phyloP scores from a whole-genome alignment of 1,284 basidiomycete genomes.

The Trichosporon sp. region DNA sequence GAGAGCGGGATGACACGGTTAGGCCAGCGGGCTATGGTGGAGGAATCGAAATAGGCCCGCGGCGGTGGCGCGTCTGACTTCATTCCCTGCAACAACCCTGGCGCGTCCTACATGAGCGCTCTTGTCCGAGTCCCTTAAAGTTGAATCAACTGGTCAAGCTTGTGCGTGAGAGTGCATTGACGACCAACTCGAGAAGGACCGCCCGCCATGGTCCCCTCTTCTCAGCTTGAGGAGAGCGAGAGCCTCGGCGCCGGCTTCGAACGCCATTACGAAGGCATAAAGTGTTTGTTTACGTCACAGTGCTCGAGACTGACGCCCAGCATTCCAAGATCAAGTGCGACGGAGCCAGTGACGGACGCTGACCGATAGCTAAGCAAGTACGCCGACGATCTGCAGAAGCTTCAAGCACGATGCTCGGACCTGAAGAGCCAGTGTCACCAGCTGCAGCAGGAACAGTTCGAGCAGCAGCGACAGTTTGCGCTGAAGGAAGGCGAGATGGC shows the following conservation, averaged over 20 bases:
- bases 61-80: not conserved
- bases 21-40: not conserved
- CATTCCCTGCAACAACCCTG: not conserved
- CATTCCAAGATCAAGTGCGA: conserved; percentile 10
- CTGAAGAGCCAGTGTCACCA: conserved; percentile 14
- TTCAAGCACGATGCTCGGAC: conserved; percentile 14
- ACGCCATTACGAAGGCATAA: conserved; percentile 6
- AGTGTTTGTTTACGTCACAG: conserved; percentile 4
- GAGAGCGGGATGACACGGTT: not conserved
- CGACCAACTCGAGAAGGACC: not conserved
- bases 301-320: conserved; percentile 2
- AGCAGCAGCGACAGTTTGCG: not conserved
- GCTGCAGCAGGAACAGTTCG: conserved; percentile 11
- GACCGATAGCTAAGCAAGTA: conserved; percentile 16
- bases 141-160: not conserved
- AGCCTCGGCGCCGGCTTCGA: conserved; percentile 13
- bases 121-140: not conserved
- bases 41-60: not conserved
- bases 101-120: not conserved
- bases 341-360: not conserved
- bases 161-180: not conserved
- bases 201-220: not conserved
- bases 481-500: conserved; percentile 7
- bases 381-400: conserved; percentile 7
- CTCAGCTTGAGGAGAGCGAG: conserved; percentile 7